Evolutionary conservation across 2,329 filamentous ascomycete species (phyloP), one percentile per base, ranked within the genome.

Genomic region (Epichloe baconii): DNA sequence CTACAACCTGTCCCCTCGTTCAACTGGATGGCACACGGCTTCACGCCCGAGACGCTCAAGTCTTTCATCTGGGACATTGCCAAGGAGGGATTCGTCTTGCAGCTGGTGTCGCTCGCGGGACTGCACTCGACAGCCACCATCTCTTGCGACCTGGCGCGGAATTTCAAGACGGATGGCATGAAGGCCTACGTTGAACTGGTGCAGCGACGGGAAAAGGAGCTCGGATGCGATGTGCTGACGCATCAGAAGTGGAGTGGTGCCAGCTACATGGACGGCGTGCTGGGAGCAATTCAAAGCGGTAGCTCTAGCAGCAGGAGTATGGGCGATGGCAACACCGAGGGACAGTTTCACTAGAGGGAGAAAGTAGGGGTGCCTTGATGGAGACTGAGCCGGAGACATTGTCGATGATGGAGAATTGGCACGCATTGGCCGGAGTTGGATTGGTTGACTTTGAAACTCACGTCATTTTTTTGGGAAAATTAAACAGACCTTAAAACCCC

Each of bases 21-120:
- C 78, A 97, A 98, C 75, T 98, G 93, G 93, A 93, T 94, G 81
- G 82, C 82, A 11, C 90, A 97, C 65, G 93, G 91, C 34, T 98
- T 97, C 70, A 84, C 79, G 3, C 82, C 89, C 56, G 82, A 81
- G 54, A 84, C 85, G 5, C 77, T 98, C 51, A 88, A 86, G 71
- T 88, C 80, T 5, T 98, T 98, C 67, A 86, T 98, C 60, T 97
- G 91, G 91, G 91, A 97, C 66, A 81, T 98, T 57, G 93, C 90
- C 8, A 82, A 83, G 64, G 86, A 96, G 61, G 91, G 91, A 54
- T 91, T 83, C 64, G 80, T 81, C 10, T 68, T 85, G 59, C 82
- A 85, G 70, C 73, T 85, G 31, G 78, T 85, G 53, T 83, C 79
- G 15, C 71, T 85, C 14, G 82, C 82, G 0, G 82, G 82, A 15